Evolutionary conservation across 768 basidiomycete genomes (phyloP), one percentile per base, ranked within the genome.

Genomic region (Boletus eberwhitei): DNA sequence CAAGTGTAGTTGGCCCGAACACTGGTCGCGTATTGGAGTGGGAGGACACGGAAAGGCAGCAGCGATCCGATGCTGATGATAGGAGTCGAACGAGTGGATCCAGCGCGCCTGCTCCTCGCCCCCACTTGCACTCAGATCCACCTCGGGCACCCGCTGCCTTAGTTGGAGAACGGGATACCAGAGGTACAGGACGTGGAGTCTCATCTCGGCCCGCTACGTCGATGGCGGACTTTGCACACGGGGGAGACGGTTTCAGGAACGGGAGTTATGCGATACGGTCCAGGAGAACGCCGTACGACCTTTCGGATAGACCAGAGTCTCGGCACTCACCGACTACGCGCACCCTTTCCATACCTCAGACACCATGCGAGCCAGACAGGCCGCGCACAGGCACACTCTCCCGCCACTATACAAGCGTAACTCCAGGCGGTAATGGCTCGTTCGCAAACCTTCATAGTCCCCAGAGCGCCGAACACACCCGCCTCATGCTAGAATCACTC

Each of bases 401-500:
- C 7, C 59, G 56, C 34, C 59, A 55, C 13, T 57, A 62, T 40
- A 49, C 57, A 16, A 59, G 54, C 31, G 31, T 53, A 19, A 63
- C 68, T 3, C 62, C 71, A 6, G 37, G 59, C 31, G 43, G 53
- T 21, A 61, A 51, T 38, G 59, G 59, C 32, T 47, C 58, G 14
- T 34, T 50, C 24, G 35, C 54, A n/a, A 60, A 26, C 41, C 24
- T 61, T 2, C 57, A 54, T 3, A 58, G 17, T 26, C 61, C 59
- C 45, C 66, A 65, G 36, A 71, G 66, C 36, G 66, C 75, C 4
- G 88, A 91, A 59, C 90, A 91, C 60, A 75, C 82, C 1, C 74
- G 79, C n/a, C 70, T 93, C 42, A 83, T 92, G 79, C 60, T 83
- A 21, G 88, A 92, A 39, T 80, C 84, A 17, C 71, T 92, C 14